phyloP scores from a whole-genome alignment of 2,329 filamentous ascomycete species.

The Cercospora canescens region DNA sequence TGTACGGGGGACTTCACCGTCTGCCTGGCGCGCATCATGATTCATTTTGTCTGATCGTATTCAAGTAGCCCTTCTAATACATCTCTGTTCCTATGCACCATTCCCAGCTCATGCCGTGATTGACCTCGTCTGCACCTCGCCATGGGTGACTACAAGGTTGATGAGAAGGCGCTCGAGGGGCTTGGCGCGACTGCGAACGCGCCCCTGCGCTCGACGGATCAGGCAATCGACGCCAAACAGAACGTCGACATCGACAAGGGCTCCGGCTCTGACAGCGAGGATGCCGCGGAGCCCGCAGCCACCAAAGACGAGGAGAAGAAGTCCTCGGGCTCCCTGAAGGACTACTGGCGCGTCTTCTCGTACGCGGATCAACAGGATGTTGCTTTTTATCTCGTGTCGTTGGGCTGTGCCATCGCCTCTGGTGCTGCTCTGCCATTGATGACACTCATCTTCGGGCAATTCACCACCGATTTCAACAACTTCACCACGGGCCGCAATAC shows the following conservation, averaged over 20 bases:
- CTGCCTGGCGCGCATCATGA: neutral
- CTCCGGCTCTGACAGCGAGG: slow-evolving; percentile 6
- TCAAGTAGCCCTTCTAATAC: neutral
- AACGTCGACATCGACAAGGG: slow-evolving; percentile 9
- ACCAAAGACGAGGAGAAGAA: slow-evolving; percentile 13
- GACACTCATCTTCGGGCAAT: slow-evolving; percentile 53
- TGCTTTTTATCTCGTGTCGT: slow-evolving; percentile 31
- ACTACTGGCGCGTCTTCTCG: slow-evolving; percentile 34
- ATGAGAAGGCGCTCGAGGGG: slow-evolving; percentile 13
- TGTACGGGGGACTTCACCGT: neutral
- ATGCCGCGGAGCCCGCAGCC: neutral
- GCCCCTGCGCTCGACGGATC: slow-evolving; percentile 3
- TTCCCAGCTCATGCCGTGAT: neutral
- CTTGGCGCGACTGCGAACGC: slow-evolving; percentile 6
- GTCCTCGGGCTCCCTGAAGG: slow-evolving; percentile 21
- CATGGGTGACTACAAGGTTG: slow-evolving; percentile 10
- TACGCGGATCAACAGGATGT: slow-evolving; percentile 33
- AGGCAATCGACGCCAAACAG: slow-evolving; percentile 6
- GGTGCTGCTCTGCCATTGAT: slow-evolving; percentile 52
- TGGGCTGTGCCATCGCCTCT: slow-evolving; percentile 42
- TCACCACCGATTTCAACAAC: slow-evolving; percentile 49
- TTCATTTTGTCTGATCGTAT: neutral
- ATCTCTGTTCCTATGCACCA: too few relatives aligned
- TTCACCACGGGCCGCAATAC: slow-evolving; percentile 32
- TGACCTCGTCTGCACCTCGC: neutral